A percentile compares a stretch with the other conserved stretches of the same genome.
Evolutionary conservation across 2,329 filamentous ascomycete species (phyloP).

Genomic region (Alternaria alternata): DNA sequence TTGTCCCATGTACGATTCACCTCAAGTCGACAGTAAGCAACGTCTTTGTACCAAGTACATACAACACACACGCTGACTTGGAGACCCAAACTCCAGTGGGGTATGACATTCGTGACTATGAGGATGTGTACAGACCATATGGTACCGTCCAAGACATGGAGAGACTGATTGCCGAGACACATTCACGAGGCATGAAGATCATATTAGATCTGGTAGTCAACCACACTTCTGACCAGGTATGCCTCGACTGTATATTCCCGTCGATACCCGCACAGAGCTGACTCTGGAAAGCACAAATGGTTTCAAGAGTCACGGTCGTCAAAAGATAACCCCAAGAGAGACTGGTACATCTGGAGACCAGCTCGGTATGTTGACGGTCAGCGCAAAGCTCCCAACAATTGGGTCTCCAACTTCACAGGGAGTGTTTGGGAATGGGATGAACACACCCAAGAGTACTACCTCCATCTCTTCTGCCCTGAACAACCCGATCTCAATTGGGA

Average conservation of each 20-base stretch:
- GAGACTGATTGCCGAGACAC: conserved; percentile 45
- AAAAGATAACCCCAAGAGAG: conserved; percentile 59
- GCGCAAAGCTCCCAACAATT: conserved; percentile 78
- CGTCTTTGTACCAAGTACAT: background rate
- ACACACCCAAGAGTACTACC: conserved; percentile 74
- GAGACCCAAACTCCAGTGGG: conserved; percentile 29
- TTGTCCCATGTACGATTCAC: conserved; percentile 55
- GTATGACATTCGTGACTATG: conserved; percentile 52
- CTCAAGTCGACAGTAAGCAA: conserved; percentile 52
- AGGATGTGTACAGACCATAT: conserved; percentile 51
- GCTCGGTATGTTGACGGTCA: conserved; percentile 62
- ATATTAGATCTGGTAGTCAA: conserved; percentile 54
- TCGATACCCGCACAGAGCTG: conserved; percentile 1
- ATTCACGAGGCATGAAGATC: conserved; percentile 49
- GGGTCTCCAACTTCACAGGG: conserved; percentile 69
- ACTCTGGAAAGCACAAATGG: conserved; percentile 58
- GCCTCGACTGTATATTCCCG: background rate
- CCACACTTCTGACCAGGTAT: conserved; percentile 50
- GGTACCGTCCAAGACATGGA: conserved; percentile 53
- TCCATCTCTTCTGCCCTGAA: conserved; percentile 76
- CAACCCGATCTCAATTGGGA: conserved; percentile 92
- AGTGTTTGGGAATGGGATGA: conserved; percentile 76
- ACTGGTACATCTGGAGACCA: conserved; percentile 66
- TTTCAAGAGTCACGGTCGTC: conserved; percentile 64
- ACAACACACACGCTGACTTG: background rate